Evolutionary conservation across 1,139 yeast genomes (phyloP).

Genomic region (Candida mesenterica): DNA sequence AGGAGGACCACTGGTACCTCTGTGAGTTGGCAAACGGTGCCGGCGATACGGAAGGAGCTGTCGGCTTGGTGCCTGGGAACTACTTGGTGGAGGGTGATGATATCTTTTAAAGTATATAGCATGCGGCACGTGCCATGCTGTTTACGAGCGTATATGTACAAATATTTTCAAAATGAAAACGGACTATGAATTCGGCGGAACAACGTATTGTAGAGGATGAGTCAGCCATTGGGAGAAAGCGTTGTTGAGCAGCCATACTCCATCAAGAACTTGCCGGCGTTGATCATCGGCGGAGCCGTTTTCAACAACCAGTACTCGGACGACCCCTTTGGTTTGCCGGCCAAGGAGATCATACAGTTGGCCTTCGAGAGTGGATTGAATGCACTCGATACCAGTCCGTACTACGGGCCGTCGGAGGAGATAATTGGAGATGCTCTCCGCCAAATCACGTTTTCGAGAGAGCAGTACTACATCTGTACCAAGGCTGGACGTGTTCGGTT

Average conservation of each 20-base stretch:
- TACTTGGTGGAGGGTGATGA: conserved; percentile 39
- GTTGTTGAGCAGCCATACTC: conserved; percentile 20
- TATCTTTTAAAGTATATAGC: conserved; percentile 12
- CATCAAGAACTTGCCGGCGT: conserved; percentile 47
- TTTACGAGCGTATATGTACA: too few species aligned
- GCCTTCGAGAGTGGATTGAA: conserved; percentile 70
- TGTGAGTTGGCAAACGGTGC: conserved; percentile 65
- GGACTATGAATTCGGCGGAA: too few species aligned
- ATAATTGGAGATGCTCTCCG: conserved; percentile 67
- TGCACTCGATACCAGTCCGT: conserved; percentile 89
- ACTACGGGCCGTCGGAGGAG: conserved; percentile 85
- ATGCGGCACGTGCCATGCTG: background rate
- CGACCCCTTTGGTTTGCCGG: conserved; percentile 60
- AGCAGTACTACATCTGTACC: conserved; percentile 69
- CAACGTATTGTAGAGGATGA: background rate
- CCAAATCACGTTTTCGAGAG: conserved; percentile 50
- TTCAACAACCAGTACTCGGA: conserved; percentile 75
- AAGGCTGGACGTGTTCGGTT: conserved; percentile 78
- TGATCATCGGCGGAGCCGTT: conserved; percentile 83
- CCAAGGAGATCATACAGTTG: conserved; percentile 50
- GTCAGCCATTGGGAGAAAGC: conserved; percentile 9
- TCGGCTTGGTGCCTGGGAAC: conserved; percentile 84
- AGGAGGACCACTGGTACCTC: conserved; percentile 90
- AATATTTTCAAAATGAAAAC: too few species aligned
- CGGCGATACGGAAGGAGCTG: conserved; percentile 40